Percentiles rank a stretch among this genome's conserved stretches.
Evolutionary conservation across 2,329 filamentous ascomycete species (phyloP).

Genomic region (Ceratocystis diversiconidia): DNA sequence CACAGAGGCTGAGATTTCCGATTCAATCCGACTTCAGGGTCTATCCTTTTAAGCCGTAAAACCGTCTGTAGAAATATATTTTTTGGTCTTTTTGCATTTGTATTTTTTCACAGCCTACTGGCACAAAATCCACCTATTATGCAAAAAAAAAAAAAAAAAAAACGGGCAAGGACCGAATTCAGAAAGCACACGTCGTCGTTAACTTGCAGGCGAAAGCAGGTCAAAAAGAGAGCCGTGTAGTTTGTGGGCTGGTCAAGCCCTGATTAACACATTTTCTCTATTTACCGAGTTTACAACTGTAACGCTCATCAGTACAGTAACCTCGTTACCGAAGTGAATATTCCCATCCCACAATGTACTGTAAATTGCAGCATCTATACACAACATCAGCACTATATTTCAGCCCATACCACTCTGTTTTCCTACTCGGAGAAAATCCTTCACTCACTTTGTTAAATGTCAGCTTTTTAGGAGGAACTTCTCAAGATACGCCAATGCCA

Average conservation of each 20-base stretch:
- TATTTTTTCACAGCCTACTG: background rate
- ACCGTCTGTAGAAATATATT: too few relatives aligned
- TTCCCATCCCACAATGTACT: too few relatives aligned
- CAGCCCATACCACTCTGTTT: background rate
- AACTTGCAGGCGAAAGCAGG: too few relatives aligned
- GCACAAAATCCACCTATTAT: background rate
- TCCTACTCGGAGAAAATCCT: background rate
- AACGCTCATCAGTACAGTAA: too few relatives aligned
- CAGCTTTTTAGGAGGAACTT: background rate
- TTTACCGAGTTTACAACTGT: too few relatives aligned
- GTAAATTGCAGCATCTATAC: too few relatives aligned
- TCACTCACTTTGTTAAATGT: background rate
- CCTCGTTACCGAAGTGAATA: too few relatives aligned
- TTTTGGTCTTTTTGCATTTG: too few relatives aligned
- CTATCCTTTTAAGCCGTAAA: background rate
- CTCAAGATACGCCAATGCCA: too few relatives aligned
- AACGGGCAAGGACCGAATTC: background rate
- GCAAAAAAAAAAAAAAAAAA: background rate
- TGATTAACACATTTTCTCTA: too few relatives aligned
- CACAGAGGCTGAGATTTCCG: constrained; percentile 3
- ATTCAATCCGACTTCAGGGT: constrained; percentile 1
- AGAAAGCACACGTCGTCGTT: background rate
- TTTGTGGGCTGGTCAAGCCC: too few relatives aligned
- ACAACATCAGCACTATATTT: background rate
- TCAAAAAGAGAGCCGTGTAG: too few relatives aligned